Conservation (phyloP, 805 yeast species). For the Kurtzmaniella cleridarum region DNA sequence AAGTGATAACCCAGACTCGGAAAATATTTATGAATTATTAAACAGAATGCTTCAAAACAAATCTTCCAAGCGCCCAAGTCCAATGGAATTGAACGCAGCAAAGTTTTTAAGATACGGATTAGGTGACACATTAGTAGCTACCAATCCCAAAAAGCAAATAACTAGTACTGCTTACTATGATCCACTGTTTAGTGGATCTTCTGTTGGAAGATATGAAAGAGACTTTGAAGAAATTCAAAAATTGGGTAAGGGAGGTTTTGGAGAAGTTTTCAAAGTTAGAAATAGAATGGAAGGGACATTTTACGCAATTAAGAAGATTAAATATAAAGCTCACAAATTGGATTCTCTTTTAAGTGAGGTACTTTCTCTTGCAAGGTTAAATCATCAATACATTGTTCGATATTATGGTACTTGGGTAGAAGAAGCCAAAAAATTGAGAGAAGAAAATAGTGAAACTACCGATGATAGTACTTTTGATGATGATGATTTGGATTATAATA, state of each 20-base stretch:
- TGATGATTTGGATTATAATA: conserved; percentile 11
- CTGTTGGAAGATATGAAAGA: conserved; percentile 68
- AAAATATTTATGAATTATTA: conserved; percentile 65
- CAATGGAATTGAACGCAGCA: conserved; percentile 78
- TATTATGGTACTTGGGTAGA: conserved; percentile 98
- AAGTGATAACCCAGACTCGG: conserved; percentile 47
- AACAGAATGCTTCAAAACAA: conserved; percentile 58
- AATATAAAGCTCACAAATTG: conserved; percentile 74
- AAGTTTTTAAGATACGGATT: conserved; percentile 75
- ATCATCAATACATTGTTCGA: conserved; percentile 93
- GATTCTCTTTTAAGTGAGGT: conserved; percentile 86
- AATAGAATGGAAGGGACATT: conserved; percentile 90
- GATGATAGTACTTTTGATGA: conserved; percentile 16
- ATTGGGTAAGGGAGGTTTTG: conserved; percentile 93
- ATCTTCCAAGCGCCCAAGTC: conserved; percentile 70
- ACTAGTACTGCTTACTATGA: conserved; percentile 7
- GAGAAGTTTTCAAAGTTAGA: conserved; percentile 96
- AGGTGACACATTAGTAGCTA: conserved; percentile 8
- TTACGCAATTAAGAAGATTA: conserved; percentile 89
- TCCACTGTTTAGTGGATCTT: neutral
- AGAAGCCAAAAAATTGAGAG: conserved; percentile 41
- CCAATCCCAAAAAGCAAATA: neutral
- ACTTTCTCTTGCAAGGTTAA: conserved; percentile 81
- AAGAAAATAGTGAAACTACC: conserved; percentile 17
- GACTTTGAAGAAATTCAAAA: conserved; percentile 94